These are phyloP conservation scores for Microstegium vimineum DNA, from an alignment of 176 grass and related monocot genomes.

Conservation along the genomic window DNA sequence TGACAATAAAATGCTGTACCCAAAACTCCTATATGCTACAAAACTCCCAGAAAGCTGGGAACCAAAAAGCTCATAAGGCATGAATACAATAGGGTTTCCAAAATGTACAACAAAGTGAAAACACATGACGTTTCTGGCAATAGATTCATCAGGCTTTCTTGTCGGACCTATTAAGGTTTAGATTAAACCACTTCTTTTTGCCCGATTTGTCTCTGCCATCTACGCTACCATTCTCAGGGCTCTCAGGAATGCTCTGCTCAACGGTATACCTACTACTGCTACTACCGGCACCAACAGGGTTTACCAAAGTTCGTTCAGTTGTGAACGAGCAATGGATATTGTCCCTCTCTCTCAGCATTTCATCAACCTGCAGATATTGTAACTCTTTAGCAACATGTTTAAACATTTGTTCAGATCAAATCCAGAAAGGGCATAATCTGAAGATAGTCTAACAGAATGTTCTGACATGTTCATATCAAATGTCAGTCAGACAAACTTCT, in stretches of 20 bases:
- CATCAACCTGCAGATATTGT: slow-evolving; percentile 68
- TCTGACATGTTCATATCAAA: slow-evolving; percentile 1
- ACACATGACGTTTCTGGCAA: neutral
- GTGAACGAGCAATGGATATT: slow-evolving; percentile 80
- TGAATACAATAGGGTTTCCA: slow-evolving; percentile 27
- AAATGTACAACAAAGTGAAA: slow-evolving; percentile 41
- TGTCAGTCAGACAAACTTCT: neutral
- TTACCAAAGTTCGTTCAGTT: slow-evolving; percentile 53
- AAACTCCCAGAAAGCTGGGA: slow-evolving; percentile 23
- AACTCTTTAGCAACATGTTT: slow-evolving; percentile 34
- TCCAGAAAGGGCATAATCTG: slow-evolving; percentile 5
- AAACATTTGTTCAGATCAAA: slow-evolving; percentile 3
- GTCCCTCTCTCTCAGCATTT: slow-evolving; percentile 88
- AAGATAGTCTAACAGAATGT: neutral
- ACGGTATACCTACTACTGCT: slow-evolving; percentile 49
- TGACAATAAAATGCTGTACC: slow-evolving; percentile 2
- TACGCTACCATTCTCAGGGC: slow-evolving; percentile 51
- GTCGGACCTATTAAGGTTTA: slow-evolving; percentile 81
- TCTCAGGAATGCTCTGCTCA: slow-evolving; percentile 44
- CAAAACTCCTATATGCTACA: slow-evolving; percentile 46
- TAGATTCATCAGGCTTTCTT: slow-evolving; percentile 47
- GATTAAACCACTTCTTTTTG: slow-evolving; percentile 97
- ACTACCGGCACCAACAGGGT: slow-evolving; percentile 37
- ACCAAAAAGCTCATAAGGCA: slow-evolving; percentile 23
- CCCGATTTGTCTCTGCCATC: slow-evolving; percentile 79